Conservation (phyloP, 1,284 basidiomycete species). For the Ceratobasidium sp. region DNA sequence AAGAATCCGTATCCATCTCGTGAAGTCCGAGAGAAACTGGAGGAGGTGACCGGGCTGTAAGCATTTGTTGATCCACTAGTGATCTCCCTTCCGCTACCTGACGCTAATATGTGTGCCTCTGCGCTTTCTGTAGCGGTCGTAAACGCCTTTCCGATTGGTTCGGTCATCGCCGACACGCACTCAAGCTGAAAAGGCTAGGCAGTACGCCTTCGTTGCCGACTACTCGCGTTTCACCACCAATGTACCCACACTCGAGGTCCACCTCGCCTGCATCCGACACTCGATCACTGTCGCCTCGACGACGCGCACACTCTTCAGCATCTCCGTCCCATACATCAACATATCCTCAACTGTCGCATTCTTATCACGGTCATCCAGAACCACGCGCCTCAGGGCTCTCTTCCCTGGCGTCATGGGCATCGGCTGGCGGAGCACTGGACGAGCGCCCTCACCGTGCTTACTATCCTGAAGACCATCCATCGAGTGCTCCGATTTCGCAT, state of each 20-base stretch:
- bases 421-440: background rate
- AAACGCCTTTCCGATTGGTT: constrained; percentile 40
- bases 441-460: constrained; percentile 28
- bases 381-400: constrained; percentile 27
- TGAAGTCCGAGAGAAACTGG: constrained; percentile 39
- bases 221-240: constrained; percentile 18
- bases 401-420: constrained; percentile 28
- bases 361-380: constrained; percentile 19
- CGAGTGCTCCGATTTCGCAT: constrained; percentile 6
- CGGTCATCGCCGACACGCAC: constrained; percentile 37
- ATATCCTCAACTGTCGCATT: constrained; percentile 18
- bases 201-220: constrained; percentile 30
- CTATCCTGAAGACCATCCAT: constrained; percentile 20
- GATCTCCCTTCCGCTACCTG: no score
- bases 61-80: background rate
- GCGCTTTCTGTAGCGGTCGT: constrained; percentile 7
- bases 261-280: constrained; percentile 29
- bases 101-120: background rate
- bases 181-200: constrained; percentile 37
- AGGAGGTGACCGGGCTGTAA: constrained; percentile 37
- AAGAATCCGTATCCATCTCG: constrained; percentile 40
- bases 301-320: constrained; percentile 30
- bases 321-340: constrained; percentile 25
- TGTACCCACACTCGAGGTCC: constrained; percentile 30
- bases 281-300: constrained; percentile 30